Evolutionary conservation across 2,329 filamentous ascomycete species (phyloP).

Genomic region (Diaporthe ampelina): DNA sequence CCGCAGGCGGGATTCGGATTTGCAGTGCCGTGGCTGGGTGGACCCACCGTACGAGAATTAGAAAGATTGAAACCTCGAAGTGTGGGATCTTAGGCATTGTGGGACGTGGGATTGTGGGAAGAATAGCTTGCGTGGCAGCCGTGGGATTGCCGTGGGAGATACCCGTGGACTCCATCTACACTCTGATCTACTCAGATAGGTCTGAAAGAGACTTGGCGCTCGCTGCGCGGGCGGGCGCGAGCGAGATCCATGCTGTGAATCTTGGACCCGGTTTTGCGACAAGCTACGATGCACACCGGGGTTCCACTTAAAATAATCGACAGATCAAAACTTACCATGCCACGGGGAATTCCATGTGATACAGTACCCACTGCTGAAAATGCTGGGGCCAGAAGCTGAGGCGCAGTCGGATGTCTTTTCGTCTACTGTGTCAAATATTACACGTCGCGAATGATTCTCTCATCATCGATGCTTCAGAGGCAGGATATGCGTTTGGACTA

Average conservation of each 20-base stretch:
- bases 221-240: slow-evolving; percentile 18
- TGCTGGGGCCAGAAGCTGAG: too few relatives aligned
- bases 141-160: neutral
- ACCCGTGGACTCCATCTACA: neutral
- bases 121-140: too few relatives aligned
- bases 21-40: neutral
- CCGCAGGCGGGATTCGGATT: neutral
- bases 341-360: slow-evolving; percentile 15
- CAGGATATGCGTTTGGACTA: neutral
- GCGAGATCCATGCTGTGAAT: slow-evolving; percentile 12
- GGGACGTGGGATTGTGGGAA: neutral
- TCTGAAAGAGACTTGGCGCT: neutral
- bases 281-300: neutral
- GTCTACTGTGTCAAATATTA: neutral
- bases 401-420: neutral
- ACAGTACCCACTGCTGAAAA: neutral
- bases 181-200: too few relatives aligned
- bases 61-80: neutral
- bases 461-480: neutral
- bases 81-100: neutral
- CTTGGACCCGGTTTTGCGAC: neutral
- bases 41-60: slow-evolving; percentile 8
- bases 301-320: neutral
- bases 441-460: neutral
- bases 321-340: slow-evolving; percentile 23